A percentile compares a stretch with the other conserved stretches of the same genome.
Conservation (phyloP, 2,329 filamentous ascomycete genomes). For the Aspergillus tanneri region DNA sequence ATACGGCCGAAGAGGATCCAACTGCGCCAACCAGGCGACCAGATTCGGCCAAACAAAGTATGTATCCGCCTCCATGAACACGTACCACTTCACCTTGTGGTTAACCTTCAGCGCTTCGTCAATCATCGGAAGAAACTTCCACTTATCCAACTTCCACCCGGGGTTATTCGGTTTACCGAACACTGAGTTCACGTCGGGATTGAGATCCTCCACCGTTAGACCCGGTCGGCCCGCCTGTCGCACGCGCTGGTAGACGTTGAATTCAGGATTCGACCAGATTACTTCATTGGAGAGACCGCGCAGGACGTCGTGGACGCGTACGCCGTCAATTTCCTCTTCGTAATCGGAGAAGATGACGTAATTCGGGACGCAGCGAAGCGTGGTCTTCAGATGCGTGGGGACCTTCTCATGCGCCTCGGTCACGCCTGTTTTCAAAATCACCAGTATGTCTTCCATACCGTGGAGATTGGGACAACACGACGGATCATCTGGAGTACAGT, state of each 20-base stretch:
- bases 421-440: constrained; percentile 60
- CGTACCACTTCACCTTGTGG: constrained; percentile 55
- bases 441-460: constrained; percentile 52
- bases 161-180: constrained; percentile 44
- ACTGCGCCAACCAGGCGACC: constrained; percentile 50
- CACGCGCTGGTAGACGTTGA: constrained; percentile 50
- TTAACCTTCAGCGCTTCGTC: constrained; percentile 44
- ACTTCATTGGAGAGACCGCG: constrained; percentile 43
- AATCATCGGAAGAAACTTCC: constrained; percentile 57
- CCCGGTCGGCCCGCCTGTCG: constrained; percentile 43
- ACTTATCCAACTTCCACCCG: constrained; percentile 55
- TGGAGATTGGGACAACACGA: constrained; percentile 31
- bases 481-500: neutral
- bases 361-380: constrained; percentile 56
- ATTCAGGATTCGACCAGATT: constrained; percentile 44
- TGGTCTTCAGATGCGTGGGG: constrained; percentile 54
- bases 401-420: constrained; percentile 57
- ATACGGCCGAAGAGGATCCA: constrained; percentile 46
- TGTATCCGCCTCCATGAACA: constrained; percentile 59
- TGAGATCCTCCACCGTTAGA: constrained; percentile 31
- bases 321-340: constrained; percentile 51
- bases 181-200: constrained; percentile 33
- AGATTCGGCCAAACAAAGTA: constrained; percentile 55
- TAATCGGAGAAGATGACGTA: constrained; percentile 61
- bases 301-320: constrained; percentile 52